Evolutionary conservation across 192 early-diverging fungal species (phyloP).

Genomic region (Dissophora globulifera): DNA sequence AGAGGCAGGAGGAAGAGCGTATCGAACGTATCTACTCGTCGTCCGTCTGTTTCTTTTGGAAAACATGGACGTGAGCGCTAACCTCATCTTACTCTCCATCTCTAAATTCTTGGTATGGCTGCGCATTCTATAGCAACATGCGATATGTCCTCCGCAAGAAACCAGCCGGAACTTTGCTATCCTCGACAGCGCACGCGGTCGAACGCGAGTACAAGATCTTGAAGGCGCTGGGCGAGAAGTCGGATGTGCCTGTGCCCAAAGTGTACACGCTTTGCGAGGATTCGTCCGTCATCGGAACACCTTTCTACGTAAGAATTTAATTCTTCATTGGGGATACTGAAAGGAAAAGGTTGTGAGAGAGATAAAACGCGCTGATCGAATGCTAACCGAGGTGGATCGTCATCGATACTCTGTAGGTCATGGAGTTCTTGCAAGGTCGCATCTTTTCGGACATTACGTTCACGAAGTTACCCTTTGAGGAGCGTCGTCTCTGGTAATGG

Average conservation of each 20-base stretch:
- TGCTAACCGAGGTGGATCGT: no score
- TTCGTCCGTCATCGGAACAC: slow-evolving; percentile 82
- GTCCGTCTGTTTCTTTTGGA: no score
- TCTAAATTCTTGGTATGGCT: no score
- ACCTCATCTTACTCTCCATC: no score
- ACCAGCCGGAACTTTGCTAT: slow-evolving; percentile 86
- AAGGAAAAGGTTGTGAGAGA: no score
- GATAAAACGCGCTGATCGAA: no score
- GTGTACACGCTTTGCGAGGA: slow-evolving; percentile 93
- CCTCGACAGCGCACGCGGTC: slow-evolving; percentile 90
- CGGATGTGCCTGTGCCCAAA: slow-evolving; percentile 89
- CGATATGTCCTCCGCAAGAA: slow-evolving; percentile 91
- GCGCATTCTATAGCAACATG: slow-evolving; percentile 55
- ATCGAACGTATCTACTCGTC: no score
- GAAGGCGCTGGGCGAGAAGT: slow-evolving; percentile 74
- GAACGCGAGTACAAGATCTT: slow-evolving; percentile 91
- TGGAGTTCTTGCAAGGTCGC: slow-evolving; percentile 94
- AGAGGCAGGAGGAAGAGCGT: no score
- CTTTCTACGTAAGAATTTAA: slow-evolving; percentile 81
- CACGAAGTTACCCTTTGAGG: slow-evolving; percentile 60
- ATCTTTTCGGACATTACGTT: slow-evolving; percentile 80
- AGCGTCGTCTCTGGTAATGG: slow-evolving; percentile 65
- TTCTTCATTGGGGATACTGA: no score
- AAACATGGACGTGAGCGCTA: no score
- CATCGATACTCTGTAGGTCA: no score